phyloP scores from a whole-genome alignment of 2,329 filamentous ascomycete genomes.

The Rhynchosporium agropyri region DNA sequence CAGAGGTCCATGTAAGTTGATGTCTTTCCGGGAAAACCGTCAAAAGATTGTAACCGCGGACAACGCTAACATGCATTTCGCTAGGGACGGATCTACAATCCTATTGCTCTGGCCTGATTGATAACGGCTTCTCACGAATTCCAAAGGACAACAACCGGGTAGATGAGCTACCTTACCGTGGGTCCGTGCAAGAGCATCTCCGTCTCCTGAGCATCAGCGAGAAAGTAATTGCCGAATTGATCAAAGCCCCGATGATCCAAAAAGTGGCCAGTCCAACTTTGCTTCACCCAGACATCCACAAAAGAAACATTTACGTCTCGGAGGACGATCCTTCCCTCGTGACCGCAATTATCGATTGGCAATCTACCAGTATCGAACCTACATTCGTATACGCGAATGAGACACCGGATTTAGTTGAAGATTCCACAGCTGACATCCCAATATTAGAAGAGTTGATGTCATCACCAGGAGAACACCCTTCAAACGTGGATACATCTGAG shows the following conservation, averaged over 20 bases:
- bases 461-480: background rate
- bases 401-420: slow-evolving; percentile 13
- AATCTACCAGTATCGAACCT: slow-evolving; percentile 12
- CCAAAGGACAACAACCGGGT: background rate
- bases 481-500: background rate
- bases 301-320: slow-evolving; percentile 14
- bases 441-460: slow-evolving; percentile 8
- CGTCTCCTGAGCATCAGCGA: slow-evolving; percentile 10
- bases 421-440: slow-evolving; percentile 11
- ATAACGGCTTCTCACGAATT: slow-evolving; percentile 10
- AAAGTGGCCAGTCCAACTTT: slow-evolving; percentile 8
- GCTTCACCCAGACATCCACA: slow-evolving; percentile 12
- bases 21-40: background rate
- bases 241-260: slow-evolving; percentile 5
- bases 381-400: slow-evolving; percentile 11
- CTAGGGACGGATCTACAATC: slow-evolving; percentile 2
- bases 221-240: slow-evolving; percentile 8
- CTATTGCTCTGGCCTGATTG: slow-evolving; percentile 11
- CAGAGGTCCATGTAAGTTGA: slow-evolving; percentile 11
- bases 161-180: slow-evolving; percentile 6
- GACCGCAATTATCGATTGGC: slow-evolving; percentile 11
- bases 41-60: background rate
- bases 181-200: slow-evolving; percentile 14
- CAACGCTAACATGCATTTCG: background rate
- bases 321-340: slow-evolving; percentile 9